phyloP scores from a whole-genome alignment of 2,329 filamentous ascomycete genomes.

The Fusarium hostae region DNA sequence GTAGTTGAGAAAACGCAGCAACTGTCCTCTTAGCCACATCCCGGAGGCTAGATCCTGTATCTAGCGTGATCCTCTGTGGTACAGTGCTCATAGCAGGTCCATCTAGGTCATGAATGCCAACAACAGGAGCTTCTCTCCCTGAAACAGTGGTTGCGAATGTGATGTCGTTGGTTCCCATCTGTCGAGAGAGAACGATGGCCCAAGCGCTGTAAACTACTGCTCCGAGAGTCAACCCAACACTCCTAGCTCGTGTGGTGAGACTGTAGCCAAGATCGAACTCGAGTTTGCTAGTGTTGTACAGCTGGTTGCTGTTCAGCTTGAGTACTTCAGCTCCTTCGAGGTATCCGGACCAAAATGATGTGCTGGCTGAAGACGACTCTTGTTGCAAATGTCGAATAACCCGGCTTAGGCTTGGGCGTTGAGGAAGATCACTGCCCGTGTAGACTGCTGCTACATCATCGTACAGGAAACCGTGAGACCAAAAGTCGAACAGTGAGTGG shows the following conservation, averaged over 20 bases:
- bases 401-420: background rate
- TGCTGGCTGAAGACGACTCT: background rate
- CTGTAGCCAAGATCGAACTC: background rate
- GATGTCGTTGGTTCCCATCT: slow-evolving; percentile 11
- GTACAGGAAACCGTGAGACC: slow-evolving; percentile 47
- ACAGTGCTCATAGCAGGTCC: slow-evolving; percentile 31
- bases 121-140: slow-evolving; percentile 24
- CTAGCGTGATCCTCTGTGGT: slow-evolving; percentile 40
- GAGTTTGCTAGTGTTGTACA: background rate
- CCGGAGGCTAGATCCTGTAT: slow-evolving; percentile 39
- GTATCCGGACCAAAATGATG: slow-evolving; percentile 4
- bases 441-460: slow-evolving; percentile 35
- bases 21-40: slow-evolving; percentile 12
- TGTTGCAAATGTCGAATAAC: slow-evolving; percentile 5
- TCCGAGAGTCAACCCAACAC: slow-evolving; percentile 5
- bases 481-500: slow-evolving; percentile 49
- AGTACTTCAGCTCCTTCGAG: background rate
- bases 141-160: slow-evolving; percentile 32
- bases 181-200: slow-evolving; percentile 19
- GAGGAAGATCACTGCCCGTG: background rate
- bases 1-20: background rate
- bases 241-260: background rate
- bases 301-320: slow-evolving; percentile 10
- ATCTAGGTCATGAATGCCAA: slow-evolving; percentile 10
- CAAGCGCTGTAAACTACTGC: slow-evolving; percentile 32